phyloP scores from a whole-genome alignment of 768 basidiomycete species.

The Serpula lacrymans region DNA sequence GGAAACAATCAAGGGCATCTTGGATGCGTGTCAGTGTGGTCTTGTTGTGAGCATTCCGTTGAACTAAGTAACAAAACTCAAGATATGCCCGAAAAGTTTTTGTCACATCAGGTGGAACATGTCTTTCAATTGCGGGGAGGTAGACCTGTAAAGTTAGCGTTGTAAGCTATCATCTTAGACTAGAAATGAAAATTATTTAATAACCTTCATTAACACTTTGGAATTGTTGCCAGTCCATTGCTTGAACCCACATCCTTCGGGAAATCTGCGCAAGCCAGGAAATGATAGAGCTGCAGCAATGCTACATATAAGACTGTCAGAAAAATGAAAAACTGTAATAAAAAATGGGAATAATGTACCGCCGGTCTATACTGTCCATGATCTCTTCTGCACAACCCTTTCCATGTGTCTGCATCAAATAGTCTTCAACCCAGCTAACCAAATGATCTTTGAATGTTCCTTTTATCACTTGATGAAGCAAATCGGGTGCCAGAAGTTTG shows the following conservation, averaged over 20 bases:
- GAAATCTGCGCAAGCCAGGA: constrained; percentile 1
- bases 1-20: constrained; percentile 5
- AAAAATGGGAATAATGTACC: constrained; percentile 13
- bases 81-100: constrained; percentile 14
- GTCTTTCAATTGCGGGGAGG: constrained; percentile 15
- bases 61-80: constrained; percentile 22
- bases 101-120: constrained; percentile 15
- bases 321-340: neutral
- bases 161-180: neutral
- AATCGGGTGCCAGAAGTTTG: constrained; percentile 25
- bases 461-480: constrained; percentile 35
- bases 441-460: constrained; percentile 37
- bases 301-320: neutral
- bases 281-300: constrained; percentile 2
- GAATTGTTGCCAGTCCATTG: constrained; percentile 6
- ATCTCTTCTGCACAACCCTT: constrained; percentile 14
- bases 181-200: neutral
- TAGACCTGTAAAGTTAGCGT: constrained; percentile 13
- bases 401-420: constrained; percentile 16
- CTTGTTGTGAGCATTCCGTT: constrained; percentile 6
- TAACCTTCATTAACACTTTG: constrained; percentile 6
- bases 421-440: constrained; percentile 28
- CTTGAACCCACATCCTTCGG: constrained; percentile 3
- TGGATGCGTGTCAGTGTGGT: constrained; percentile 1
- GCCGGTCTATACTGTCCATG: constrained; percentile 28